Evolutionary conservation across 164 flowering plant genomes (phyloP).

Genomic region (Tetracentron sinense): DNA sequence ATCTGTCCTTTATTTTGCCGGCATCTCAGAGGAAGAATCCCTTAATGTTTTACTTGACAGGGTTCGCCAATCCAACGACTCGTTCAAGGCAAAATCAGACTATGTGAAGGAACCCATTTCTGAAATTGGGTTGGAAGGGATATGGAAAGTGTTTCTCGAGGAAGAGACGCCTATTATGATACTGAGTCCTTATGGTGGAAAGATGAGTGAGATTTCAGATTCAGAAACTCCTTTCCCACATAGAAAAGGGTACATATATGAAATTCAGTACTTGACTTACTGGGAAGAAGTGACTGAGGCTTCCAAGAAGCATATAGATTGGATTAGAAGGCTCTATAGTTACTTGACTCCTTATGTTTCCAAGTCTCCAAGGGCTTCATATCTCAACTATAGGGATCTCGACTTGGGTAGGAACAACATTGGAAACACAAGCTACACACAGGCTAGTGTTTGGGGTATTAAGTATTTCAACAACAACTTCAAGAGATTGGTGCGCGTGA

Average conservation of each 20-base stretch:
- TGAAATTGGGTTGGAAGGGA: no score
- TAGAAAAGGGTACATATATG: constrained; percentile 8
- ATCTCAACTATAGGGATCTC: no score
- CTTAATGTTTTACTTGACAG: constrained; percentile 5
- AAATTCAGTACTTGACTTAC: background rate
- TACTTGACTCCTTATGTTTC: constrained; percentile 12
- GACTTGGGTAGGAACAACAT: constrained; percentile 9
- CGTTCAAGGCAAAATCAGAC: constrained; percentile 16
- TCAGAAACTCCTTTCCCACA: constrained; percentile 12
- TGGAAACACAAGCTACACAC: background rate
- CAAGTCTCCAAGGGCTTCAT: no score
- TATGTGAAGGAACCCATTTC: no score
- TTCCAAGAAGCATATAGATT: background rate
- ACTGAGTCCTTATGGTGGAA: no score
- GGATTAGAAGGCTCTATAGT: background rate
- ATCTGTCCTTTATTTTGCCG: constrained; percentile 1
- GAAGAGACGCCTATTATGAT: no score
- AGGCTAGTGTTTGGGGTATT: constrained; percentile 7
- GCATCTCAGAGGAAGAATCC: background rate
- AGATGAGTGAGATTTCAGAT: no score
- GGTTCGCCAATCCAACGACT: background rate
- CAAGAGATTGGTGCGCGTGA: constrained; percentile 6
- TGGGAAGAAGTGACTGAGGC: constrained; percentile 1
- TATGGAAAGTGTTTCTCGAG: no score
- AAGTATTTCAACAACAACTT: constrained; percentile 13